Evolutionary conservation across 2,329 filamentous ascomycete genomes (phyloP).

Genomic region (Rutstroemia sp.): DNA sequence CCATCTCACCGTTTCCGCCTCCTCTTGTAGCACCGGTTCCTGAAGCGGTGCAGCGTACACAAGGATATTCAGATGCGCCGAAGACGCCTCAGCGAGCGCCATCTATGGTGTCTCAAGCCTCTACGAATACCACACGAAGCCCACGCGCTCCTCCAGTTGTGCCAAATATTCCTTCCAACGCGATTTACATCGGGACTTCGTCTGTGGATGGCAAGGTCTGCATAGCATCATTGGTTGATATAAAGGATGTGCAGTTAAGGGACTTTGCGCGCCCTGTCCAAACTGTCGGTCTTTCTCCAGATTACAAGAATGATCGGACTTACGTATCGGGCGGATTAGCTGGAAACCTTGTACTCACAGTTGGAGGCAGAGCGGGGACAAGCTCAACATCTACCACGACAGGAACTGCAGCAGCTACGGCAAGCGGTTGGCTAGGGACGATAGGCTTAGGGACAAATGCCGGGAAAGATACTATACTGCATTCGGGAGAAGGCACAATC

Average conservation of each 20-base stretch:
- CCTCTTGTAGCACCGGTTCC: conserved; percentile 37
- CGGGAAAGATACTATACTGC: conserved; percentile 79
- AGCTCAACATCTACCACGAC: conserved; percentile 82
- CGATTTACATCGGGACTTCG: conserved; percentile 87
- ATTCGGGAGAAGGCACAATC: conserved; percentile 87
- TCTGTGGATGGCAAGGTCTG: conserved; percentile 96
- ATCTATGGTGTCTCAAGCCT: conserved; percentile 37
- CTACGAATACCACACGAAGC: conserved; percentile 44
- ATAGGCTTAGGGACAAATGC: conserved; percentile 73
- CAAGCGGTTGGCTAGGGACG: conserved; percentile 84
- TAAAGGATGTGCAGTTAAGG: conserved; percentile 82
- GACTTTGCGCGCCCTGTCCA: conserved; percentile 94
- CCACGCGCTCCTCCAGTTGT: conserved; percentile 46
- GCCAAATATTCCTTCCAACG: conserved; percentile 73
- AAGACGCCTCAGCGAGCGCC: conserved; percentile 29
- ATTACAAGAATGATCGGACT: conserved; percentile 81
- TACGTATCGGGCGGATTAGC: conserved; percentile 89
- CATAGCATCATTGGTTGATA: conserved; percentile 76
- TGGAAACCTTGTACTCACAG: conserved; percentile 79
- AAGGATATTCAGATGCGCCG: conserved; percentile 15
- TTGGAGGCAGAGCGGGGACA: conserved; percentile 69
- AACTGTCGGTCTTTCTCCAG: conserved; percentile 86
- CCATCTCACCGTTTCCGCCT: conserved; percentile 78
- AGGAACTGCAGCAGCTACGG: conserved; percentile 71
- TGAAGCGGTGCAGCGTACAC: conserved; percentile 31